These are phyloP conservation scores for Clarireedia paspali DNA, from an alignment of 2,329 filamentous ascomycete species.

Conservation along the genomic window DNA sequence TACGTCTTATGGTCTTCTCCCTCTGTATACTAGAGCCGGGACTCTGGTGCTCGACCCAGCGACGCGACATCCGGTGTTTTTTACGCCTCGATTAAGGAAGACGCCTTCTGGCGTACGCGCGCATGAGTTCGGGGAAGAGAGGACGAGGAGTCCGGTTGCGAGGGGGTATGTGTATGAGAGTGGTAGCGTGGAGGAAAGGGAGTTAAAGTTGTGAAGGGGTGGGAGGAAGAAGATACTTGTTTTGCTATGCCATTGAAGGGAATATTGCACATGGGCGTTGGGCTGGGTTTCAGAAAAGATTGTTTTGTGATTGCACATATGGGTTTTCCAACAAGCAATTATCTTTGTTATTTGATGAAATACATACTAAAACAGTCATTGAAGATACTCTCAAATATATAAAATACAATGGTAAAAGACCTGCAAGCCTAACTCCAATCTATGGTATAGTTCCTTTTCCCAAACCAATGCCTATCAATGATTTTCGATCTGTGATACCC, in stretches of 20 bases:
- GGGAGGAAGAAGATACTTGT: background rate
- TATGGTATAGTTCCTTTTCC: constrained; percentile 12
- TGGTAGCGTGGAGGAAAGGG: constrained; percentile 22
- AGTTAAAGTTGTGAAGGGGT: constrained; percentile 23
- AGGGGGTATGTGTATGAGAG: constrained; percentile 54
- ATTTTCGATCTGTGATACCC: background rate
- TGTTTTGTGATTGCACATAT: background rate
- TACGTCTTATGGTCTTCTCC: constrained; percentile 19
- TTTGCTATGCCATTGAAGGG: background rate
- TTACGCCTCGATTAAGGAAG: constrained; percentile 44
- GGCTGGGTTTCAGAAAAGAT: background rate
- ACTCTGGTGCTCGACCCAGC: constrained; percentile 39
- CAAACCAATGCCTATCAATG: background rate
- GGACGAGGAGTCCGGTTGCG: constrained; percentile 43
- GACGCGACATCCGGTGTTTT: constrained; percentile 66
- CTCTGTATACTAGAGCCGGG: background rate
- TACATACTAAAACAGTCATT: no score
- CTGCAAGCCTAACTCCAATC: constrained; percentile 1
- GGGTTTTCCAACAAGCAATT: no score
- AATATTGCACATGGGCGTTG: background rate
- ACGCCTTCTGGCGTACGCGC: background rate
- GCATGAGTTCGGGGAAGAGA: constrained; percentile 13
- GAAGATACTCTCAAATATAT: background rate
- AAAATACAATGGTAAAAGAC: background rate
- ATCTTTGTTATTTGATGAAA: no score